phyloP scores from a whole-genome alignment of 352 stramenopile genomes.

The Phytopythium cucurbitacearum region DNA sequence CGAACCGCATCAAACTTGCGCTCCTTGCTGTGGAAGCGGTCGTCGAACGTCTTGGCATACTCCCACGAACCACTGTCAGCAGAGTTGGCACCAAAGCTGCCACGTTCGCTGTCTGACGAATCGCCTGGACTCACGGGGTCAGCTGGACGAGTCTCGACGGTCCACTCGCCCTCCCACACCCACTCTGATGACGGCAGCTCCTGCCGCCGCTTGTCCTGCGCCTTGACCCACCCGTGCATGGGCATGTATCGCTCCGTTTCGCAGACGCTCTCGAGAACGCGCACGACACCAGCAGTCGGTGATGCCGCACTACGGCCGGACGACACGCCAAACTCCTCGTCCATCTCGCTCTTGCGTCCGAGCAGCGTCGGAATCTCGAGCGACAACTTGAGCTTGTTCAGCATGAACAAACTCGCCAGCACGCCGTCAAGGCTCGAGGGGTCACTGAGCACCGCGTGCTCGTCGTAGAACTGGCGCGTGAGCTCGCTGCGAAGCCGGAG shows the following conservation, averaged over 20 bases:
- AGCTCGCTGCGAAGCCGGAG: constrained; percentile 36
- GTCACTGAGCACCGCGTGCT: constrained; percentile 41
- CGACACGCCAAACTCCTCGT: constrained; percentile 35
- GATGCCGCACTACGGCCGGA: constrained; percentile 10
- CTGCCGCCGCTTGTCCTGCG: constrained; percentile 45
- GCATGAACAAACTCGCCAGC: constrained; percentile 36
- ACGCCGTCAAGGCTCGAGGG: constrained; percentile 38
- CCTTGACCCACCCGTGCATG: constrained; percentile 65
- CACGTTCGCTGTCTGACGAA: constrained; percentile 17
- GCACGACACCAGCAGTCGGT: constrained; percentile 17
- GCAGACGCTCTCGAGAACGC: constrained; percentile 65
- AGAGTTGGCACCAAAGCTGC: constrained; percentile 6
- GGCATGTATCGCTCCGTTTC: constrained; percentile 73
- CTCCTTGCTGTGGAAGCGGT: constrained; percentile 70
- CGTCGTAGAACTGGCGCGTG: constrained; percentile 54
- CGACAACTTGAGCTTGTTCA: constrained; percentile 43
- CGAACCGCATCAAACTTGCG: constrained; percentile 73
- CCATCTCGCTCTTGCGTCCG: constrained; percentile 35
- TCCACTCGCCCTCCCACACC: constrained; percentile 78
- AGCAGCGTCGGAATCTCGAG: constrained; percentile 53
- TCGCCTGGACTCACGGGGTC: constrained; percentile 16
- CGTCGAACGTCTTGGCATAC: constrained; percentile 69
- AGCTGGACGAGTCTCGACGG: constrained; percentile 30
- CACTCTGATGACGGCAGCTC: constrained; percentile 74
- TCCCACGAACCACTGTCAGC: constrained; percentile 26